Base-by-base conservation (phyloP, 2,329 filamentous ascomycete species). In the Xylaria sp. region DNA sequence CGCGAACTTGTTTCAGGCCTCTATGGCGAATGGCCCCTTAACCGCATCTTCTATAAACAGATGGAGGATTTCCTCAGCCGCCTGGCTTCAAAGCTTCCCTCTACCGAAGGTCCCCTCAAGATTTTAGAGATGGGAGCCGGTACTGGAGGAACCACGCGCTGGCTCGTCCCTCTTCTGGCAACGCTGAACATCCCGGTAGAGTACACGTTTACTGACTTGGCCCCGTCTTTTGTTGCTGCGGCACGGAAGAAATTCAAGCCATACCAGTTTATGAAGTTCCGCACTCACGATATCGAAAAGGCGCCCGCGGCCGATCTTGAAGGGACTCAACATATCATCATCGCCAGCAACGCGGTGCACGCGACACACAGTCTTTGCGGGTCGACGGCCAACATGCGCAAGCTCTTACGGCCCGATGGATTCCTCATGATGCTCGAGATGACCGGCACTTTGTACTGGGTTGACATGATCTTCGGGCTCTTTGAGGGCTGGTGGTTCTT, bases 191-290 rank as follows among this genome's bases (percentile, higher is more conserved):
- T 78, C 0, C 73, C 76, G 0, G 74, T 81, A 28, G 73, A 77
- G 51, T 84, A 84, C 68, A 81, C 78, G 0, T 81, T 83, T 61
- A 83, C 82, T 0, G 82, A 84, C 50, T 67, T 84, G 1, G 75
- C 79, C 1, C 39, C 75, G 1, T 76, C 77, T 0, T 72, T 82
- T 15, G 79, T 82, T 1, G 75, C 74, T 1, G 69, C 71, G 0
- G 78, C 78, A 1, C 73, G 76, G 2, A 76, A 75, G 56, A 63
- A 59, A 13, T 79, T 78, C 58, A 72, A 70, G 58, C 3, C 25
- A 25, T 55, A 70, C 5, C 72, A 72, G 0, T 76, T 74, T 44
- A 78, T 81, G 75, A 67, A 71, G 15, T 82, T 76, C 66, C 48
- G 41, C 7, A 59, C 70, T 0, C 73, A 77, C 32, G 76, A 82